Conservation (phyloP, 768 basidiomycete species). For the Mycena floridula region DNA sequence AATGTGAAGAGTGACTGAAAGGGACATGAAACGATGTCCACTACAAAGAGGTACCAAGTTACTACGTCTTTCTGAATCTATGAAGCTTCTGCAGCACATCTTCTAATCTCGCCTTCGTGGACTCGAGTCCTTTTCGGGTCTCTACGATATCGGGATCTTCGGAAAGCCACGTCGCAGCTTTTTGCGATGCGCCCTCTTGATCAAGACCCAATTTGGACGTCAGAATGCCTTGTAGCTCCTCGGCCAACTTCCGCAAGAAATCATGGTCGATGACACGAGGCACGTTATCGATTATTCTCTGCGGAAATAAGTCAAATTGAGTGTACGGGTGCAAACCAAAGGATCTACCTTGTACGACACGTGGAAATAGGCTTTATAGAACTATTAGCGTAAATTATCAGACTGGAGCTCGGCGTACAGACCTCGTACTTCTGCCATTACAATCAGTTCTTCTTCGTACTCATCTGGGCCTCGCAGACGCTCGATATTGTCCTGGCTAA, state of each 20-base stretch:
- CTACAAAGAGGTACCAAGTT: too few relatives aligned
- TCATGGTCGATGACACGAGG: constrained; percentile 15
- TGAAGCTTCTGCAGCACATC: constrained; percentile 23
- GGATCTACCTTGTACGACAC: constrained; percentile 26
- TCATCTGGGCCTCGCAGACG: constrained; percentile 11
- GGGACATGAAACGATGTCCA: too few relatives aligned
- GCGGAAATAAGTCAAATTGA: background rate
- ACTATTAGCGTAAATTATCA: background rate
- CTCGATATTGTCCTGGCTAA: constrained; percentile 3
- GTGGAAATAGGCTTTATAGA: constrained; percentile 19
- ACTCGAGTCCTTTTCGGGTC: constrained; percentile 18
- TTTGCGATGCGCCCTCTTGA: constrained; percentile 12
- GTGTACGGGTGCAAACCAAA: background rate
- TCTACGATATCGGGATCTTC: constrained; percentile 29
- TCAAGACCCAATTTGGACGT: constrained; percentile 17
- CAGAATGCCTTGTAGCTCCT: constrained; percentile 12
- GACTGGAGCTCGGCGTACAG: background rate
- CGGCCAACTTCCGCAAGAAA: constrained; percentile 11
- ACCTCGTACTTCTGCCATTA: constrained; percentile 23
- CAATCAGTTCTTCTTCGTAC: constrained; percentile 22
- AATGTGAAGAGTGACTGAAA: too few relatives aligned
- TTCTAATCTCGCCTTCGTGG: constrained; percentile 21
- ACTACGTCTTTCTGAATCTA: constrained; percentile 22
- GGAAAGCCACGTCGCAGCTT: constrained; percentile 25
- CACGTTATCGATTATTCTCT: constrained; percentile 29